phyloP scores from a whole-genome alignment of 2,329 filamentous ascomycete genomes.

The Penicillium sp. region DNA sequence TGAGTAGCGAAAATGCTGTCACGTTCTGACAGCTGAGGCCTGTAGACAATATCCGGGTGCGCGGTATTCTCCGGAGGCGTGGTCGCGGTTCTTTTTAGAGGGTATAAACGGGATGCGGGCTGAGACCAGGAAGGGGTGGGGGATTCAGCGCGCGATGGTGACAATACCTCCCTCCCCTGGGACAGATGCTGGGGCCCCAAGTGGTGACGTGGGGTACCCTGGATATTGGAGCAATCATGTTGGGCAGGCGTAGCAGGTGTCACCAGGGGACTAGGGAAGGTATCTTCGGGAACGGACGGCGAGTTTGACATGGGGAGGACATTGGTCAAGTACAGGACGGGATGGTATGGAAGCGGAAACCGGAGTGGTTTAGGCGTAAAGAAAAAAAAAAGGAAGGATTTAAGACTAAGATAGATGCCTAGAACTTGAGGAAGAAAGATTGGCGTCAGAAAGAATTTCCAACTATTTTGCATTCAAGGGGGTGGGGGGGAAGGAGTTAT shows the following conservation, averaged over 20 bases:
- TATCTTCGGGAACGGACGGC: constrained; percentile 45
- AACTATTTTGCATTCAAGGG: constrained; percentile 8
- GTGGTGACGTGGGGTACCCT: constrained; percentile 39
- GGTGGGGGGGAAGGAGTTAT: constrained; percentile 13
- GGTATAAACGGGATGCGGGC: constrained; percentile 27
- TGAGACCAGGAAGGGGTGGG: constrained; percentile 40
- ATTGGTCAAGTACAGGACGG: constrained; percentile 45
- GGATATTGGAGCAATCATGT: constrained; percentile 37
- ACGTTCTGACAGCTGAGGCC: constrained; percentile 59
- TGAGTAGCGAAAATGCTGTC: constrained; percentile 65
- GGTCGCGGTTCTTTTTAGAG: constrained; percentile 40
- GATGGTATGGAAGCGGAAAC: constrained; percentile 21
- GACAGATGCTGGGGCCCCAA: constrained; percentile 30
- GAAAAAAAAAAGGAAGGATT: neutral
- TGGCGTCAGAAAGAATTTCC: constrained; percentile 9
- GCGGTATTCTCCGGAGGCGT: constrained; percentile 31
- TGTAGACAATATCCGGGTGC: constrained; percentile 30
- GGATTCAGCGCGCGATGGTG: constrained; percentile 38
- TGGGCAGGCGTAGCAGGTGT: constrained; percentile 45
- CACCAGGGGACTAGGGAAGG: constrained; percentile 46
- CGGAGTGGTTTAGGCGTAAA: constrained; percentile 10
- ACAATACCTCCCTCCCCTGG: constrained; percentile 32
- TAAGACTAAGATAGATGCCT: neutral
- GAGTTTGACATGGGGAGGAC: constrained; percentile 53
- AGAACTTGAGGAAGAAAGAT: neutral